Evolutionary conservation across 2,329 filamentous ascomycete species (phyloP).

Genomic region (Aspergillus sp.): DNA sequence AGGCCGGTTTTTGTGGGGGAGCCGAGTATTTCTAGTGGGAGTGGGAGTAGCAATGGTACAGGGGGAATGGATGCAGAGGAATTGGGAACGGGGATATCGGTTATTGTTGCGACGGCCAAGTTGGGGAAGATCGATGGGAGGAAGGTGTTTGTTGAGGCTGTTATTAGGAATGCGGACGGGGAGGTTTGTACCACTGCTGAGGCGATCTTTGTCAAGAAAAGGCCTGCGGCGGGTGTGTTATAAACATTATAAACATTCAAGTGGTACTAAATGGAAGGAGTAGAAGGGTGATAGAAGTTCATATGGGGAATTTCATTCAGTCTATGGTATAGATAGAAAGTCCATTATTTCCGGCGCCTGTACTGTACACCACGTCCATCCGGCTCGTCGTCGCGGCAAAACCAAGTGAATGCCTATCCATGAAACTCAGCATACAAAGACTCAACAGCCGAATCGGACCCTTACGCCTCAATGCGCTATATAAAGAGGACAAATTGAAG

Average conservation of each 20-base stretch:
- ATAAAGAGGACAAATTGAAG: constrained; percentile 29
- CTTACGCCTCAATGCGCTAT: constrained; percentile 42
- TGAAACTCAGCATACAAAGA: constrained; percentile 27
- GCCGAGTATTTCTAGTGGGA: background rate
- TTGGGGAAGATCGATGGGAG: constrained; percentile 8
- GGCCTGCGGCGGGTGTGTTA: background rate
- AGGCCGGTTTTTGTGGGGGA: constrained; percentile 4
- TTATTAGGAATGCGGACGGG: background rate
- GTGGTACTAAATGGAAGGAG: background rate
- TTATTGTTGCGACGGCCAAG: constrained; percentile 8
- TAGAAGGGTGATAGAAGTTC: background rate
- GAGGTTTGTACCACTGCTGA: constrained; percentile 1
- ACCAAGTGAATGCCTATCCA: constrained; percentile 25
- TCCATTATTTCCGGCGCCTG: constrained; percentile 22
- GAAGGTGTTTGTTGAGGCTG: constrained; percentile 10
- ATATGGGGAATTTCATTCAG: constrained; percentile 4
- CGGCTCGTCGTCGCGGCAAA: constrained; percentile 18
- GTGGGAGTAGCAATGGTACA: background rate
- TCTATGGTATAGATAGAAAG: constrained; percentile 11
- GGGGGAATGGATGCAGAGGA: too few species aligned
- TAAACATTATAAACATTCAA: background rate
- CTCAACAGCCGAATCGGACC: constrained; percentile 33
- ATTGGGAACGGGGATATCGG: background rate
- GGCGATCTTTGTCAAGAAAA: constrained; percentile 9
- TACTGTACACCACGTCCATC: constrained; percentile 22